Conservation (phyloP, 768 basidiomycete genomes). For the Cyclocybe cylindracea region DNA sequence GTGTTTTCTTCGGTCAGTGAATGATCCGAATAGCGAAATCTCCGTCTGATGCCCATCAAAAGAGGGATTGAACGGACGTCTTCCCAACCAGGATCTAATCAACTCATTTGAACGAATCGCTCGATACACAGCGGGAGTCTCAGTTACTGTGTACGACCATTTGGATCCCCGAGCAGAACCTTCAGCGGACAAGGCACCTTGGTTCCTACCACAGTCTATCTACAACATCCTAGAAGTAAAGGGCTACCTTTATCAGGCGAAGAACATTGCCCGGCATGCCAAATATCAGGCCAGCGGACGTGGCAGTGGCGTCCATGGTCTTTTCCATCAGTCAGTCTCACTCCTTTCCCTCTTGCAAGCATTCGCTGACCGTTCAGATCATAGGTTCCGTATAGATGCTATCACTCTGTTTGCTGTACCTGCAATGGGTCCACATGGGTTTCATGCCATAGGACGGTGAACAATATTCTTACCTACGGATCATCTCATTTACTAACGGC, state of each 20-base stretch:
- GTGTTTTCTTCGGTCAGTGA: slow-evolving; percentile 86
- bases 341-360: neutral
- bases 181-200: slow-evolving; percentile 14
- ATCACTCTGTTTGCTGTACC: slow-evolving; percentile 89
- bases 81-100: slow-evolving; percentile 94
- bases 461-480: slow-evolving; percentile 18
- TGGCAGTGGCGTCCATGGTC: slow-evolving; percentile 86
- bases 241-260: slow-evolving; percentile 58
- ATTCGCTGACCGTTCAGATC: slow-evolving; percentile 4
- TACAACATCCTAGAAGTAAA: slow-evolving; percentile 44
- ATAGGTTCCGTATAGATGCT: slow-evolving; percentile 91
- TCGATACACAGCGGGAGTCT: slow-evolving; percentile 71
- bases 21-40: neutral
- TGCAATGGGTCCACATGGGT: slow-evolving; percentile 91
- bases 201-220: slow-evolving; percentile 49
- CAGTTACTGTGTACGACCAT: slow-evolving; percentile 82
- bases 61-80: slow-evolving; percentile 95
- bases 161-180: slow-evolving; percentile 49
- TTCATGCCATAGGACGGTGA: slow-evolving; percentile 88
- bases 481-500: too few relatives aligned
- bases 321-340: slow-evolving; percentile 74
- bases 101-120: slow-evolving; percentile 81
- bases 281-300: slow-evolving; percentile 76
- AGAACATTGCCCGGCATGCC: slow-evolving; percentile 70
- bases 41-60: neutral